Base-by-base conservation (phyloP, 2,329 filamentous ascomycete genomes). In the Pestalotiopsis fici region DNA sequence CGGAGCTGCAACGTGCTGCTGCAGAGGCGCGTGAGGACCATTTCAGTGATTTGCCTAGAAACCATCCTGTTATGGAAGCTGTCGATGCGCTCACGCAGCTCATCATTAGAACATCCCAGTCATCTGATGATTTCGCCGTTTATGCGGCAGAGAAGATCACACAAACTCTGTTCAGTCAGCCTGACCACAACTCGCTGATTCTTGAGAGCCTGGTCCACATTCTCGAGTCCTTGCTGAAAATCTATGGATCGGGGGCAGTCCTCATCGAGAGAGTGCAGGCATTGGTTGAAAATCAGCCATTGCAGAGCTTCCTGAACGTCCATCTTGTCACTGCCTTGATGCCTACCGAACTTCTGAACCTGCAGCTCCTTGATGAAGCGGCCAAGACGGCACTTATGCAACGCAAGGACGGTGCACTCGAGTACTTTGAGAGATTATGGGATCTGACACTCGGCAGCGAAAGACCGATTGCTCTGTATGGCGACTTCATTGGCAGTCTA, bases 401-500 rank as follows among this genome's bases (percentile, higher is more conserved):
- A 66, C 89, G 90, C 67, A 93, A 94, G 69, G 86, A 90, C 7
- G 86, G 87, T 25, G 93, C 92, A 1, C 81, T 98, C 3, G 89
- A 94, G 66, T 92, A 97, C 76, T 85, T 98, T n/a, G 89, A 91
- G 64, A 90, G 90, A 56, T 84, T 98, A 56, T 84, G 97, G 70
- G 92, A 96, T 71, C 88, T 93, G 56, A 88, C 95, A 0, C 82
- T 98, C 9, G 87, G 97, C 62, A 93, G 89, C 71, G 93, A 94
- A 60, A 89, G 90, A 57, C 93, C 94, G 0, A 87, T 91, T 50
- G 92, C 92, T 1, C 83, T 98, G 60, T 92, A 94, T 73, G 90
- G 94, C 1, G 94, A 98, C 79, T 97, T 98, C 75, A 90, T 93
- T 6, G 87, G 89, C 69, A 97, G 93, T 67, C 85, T 97, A 65